These are phyloP conservation scores for Ceriops zippeliana DNA, from an alignment of 345 rosid species.

Conservation along the genomic window DNA sequence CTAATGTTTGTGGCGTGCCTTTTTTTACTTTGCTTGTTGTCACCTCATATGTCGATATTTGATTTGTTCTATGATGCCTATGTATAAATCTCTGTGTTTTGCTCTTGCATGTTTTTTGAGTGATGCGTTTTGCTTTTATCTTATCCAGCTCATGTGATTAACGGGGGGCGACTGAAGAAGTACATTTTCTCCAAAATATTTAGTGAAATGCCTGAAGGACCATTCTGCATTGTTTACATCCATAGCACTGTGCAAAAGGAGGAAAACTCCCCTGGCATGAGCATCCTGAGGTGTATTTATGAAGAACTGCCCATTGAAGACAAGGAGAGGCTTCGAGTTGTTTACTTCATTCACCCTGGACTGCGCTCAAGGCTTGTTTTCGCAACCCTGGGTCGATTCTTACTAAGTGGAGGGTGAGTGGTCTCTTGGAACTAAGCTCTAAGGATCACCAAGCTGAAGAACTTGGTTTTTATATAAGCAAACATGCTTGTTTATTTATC, in stretches of 20 bases:
- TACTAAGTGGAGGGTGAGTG: constrained; percentile 85
- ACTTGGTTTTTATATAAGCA: not conserved
- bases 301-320: constrained; percentile 69
- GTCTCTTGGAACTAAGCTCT: constrained; percentile 1
- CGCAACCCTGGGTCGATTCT: constrained; percentile 90
- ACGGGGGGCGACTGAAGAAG: constrained; percentile 76
- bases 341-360: constrained; percentile 88
- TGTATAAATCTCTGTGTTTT: no score
- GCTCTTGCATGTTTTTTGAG: no score
- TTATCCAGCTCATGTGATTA: constrained; percentile 71
- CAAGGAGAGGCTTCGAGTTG: constrained; percentile 74
- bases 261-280: constrained; percentile 77
- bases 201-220: constrained; percentile 74
- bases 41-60: no score
- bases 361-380: constrained; percentile 74
- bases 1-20: no score
- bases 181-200: constrained; percentile 68
- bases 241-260: constrained; percentile 82
- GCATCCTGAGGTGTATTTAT: constrained; percentile 90
- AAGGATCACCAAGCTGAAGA: not conserved
- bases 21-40: no score
- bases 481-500: not conserved
- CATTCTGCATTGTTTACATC: constrained; percentile 76
- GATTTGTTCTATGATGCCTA: no score
- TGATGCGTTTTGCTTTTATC: constrained; percentile 7